A percentile compares a stretch with the other conserved stretches of the same genome.
These are phyloP conservation scores for Gastrolobium villosum DNA, from an alignment of 306 rosid genomes.

Conservation along the genomic window DNA sequence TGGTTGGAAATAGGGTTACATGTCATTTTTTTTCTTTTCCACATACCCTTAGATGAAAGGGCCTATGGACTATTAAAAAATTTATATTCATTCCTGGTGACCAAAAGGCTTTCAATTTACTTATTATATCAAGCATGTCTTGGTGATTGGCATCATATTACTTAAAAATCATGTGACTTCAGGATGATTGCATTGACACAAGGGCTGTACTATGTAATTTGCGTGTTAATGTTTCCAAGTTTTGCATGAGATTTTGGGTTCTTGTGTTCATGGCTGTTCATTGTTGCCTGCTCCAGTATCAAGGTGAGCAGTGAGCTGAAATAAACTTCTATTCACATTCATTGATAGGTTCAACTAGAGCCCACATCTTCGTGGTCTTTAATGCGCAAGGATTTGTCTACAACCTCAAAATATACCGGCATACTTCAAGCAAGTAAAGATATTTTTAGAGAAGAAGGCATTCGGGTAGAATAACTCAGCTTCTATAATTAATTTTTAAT, in stretches of 20 bases:
- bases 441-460: conserved; percentile 95
- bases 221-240: conserved; percentile 12
- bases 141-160: background rate
- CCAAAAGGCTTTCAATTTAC: background rate
- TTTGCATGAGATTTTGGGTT: conserved; percentile 38
- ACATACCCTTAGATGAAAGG: background rate
- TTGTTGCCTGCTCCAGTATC: conserved; percentile 35
- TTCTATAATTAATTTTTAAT: conserved; percentile 37
- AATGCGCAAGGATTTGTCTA: conserved; percentile 63
- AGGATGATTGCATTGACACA: conserved; percentile 31
- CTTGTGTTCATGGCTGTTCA: conserved; percentile 35
- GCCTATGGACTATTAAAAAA: background rate
- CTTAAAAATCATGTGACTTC: conserved; percentile 5
- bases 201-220: conserved; percentile 35
- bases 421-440: conserved; percentile 92
- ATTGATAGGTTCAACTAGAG: conserved; percentile 90
- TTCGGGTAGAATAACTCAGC: conserved; percentile 62
- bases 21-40: background rate
- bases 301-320: conserved; percentile 37
- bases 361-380: conserved; percentile 85
- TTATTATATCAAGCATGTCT: background rate
- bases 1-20: background rate
- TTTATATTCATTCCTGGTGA: background rate
- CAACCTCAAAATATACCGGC: conserved; percentile 89
- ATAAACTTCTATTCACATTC: conserved; percentile 39